These are phyloP conservation scores for Exophiala alcalophila DNA, from an alignment of 2,329 filamentous ascomycete genomes.

Conservation along the genomic window DNA sequence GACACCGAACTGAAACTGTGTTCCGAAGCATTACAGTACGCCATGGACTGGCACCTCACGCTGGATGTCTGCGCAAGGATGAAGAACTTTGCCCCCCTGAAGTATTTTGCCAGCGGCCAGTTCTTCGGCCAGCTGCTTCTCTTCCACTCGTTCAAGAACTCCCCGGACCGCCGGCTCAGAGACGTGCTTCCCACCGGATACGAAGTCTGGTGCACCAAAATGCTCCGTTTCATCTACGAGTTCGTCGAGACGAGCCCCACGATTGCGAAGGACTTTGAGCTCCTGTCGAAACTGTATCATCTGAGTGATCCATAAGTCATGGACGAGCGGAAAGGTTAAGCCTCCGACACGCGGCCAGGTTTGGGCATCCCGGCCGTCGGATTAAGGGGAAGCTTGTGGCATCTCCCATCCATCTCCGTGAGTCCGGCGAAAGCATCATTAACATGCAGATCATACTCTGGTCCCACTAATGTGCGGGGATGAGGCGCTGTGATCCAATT, in stretches of 20 bases:
- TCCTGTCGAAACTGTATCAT: constrained; percentile 31
- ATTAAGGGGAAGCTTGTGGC: too few relatives aligned
- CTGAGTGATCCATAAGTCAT: constrained; percentile 10
- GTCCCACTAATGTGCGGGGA: too few relatives aligned
- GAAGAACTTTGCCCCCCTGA: constrained; percentile 44
- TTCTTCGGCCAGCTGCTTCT: constrained; percentile 44
- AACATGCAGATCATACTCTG: too few relatives aligned
- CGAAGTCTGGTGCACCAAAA: constrained; percentile 43
- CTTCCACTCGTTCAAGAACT: constrained; percentile 43
- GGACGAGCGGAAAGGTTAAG: too few relatives aligned
- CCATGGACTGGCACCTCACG: constrained; percentile 43
- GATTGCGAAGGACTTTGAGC: constrained; percentile 40
- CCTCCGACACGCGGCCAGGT: too few relatives aligned
- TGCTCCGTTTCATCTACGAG: constrained; percentile 41
- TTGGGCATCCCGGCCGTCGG: too few relatives aligned
- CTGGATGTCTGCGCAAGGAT: constrained; percentile 41
- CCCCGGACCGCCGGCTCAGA: constrained; percentile 36
- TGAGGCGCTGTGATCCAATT: too few relatives aligned
- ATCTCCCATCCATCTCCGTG: too few relatives aligned
- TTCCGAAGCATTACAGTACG: constrained; percentile 38
- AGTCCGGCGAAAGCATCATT: too few relatives aligned
- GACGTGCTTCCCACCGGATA: constrained; percentile 39
- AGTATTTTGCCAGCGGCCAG: constrained; percentile 42
- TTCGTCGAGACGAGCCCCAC: constrained; percentile 40
- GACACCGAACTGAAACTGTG: constrained; percentile 42